phyloP scores from a whole-genome alignment of 495 filamentous ascomycete species.

The Talaromyces ruber region DNA sequence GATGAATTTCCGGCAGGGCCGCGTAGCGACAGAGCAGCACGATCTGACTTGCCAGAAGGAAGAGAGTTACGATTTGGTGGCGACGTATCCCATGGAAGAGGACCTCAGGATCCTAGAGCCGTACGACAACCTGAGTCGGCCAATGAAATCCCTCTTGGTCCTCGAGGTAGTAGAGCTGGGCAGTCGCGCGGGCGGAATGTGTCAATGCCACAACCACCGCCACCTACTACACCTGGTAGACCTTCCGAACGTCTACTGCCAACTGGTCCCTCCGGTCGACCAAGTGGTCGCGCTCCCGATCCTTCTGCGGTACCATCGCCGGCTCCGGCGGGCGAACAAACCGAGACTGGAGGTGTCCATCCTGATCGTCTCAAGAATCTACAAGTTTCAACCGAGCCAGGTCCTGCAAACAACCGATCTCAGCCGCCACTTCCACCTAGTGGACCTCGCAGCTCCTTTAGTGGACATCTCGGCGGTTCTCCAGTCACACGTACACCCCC shows the following conservation, averaged over 20 bases:
- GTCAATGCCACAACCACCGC: conserved; percentile 14
- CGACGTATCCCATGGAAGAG: conserved; percentile 49
- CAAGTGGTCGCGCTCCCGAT: conserved; percentile 17
- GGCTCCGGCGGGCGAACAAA: conserved; percentile 11
- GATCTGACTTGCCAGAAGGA: conserved; percentile 17
- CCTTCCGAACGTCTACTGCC: conserved; percentile 27
- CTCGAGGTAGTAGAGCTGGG: conserved; percentile 41
- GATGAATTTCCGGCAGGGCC: conserved; percentile 34
- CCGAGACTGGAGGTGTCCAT: conserved; percentile 34
- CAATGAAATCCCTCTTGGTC: conserved; percentile 62
- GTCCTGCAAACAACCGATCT: conserved; percentile 15
- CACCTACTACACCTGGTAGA: conserved; percentile 15
- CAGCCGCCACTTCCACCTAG: conserved; percentile 24
- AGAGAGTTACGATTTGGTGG: conserved; percentile 18
- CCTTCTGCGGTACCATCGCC: conserved; percentile 10
- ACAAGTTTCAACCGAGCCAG: conserved; percentile 14
- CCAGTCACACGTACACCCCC: conserved; percentile 19
- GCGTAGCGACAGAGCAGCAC: conserved; percentile 24
- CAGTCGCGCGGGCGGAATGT: conserved; percentile 25
- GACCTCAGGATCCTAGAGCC: conserved; percentile 29
- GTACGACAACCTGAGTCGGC: conserved; percentile 40
- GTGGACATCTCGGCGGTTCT: conserved; percentile 12
- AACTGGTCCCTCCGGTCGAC: conserved; percentile 26
- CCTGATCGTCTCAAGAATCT: conserved; percentile 38
- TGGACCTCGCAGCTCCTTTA: conserved; percentile 24